These are phyloP conservation scores for Helotiales sp. DNA, from an alignment of 2,329 filamentous ascomycete species.

Conservation along the genomic window DNA sequence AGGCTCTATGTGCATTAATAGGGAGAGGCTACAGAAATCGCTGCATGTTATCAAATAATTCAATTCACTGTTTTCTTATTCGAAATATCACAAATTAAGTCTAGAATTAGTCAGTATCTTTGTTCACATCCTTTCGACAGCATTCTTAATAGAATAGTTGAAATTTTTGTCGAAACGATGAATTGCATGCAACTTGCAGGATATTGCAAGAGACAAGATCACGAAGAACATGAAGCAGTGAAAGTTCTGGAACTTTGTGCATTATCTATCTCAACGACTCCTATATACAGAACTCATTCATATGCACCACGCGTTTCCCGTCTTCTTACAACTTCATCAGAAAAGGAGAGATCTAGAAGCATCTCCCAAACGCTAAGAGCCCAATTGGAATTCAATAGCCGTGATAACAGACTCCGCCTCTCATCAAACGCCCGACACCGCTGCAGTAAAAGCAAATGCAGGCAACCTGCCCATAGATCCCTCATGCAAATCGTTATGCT, in stretches of 20 bases:
- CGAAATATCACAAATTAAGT: no score
- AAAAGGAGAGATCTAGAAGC: slow-evolving; percentile 19
- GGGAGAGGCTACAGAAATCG: no score
- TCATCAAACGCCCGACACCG: slow-evolving; percentile 30
- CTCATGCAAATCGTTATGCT: slow-evolving; percentile 51
- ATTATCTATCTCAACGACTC: slow-evolving; percentile 20
- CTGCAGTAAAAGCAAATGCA: slow-evolving; percentile 29
- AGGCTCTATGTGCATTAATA: no score
- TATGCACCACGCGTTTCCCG: background rate
- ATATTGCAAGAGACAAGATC: no score
- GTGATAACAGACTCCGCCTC: slow-evolving; percentile 3
- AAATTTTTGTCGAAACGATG: no score
- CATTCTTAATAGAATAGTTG: no score
- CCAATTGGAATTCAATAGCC: background rate
- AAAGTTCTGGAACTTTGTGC: slow-evolving; percentile 17
- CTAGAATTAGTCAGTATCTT: no score
- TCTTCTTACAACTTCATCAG: slow-evolving; percentile 6
- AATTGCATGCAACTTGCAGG: no score
- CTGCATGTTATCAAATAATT: no score
- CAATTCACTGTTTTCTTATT: no score
- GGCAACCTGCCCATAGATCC: slow-evolving; percentile 43
- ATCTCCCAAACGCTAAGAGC: slow-evolving; percentile 9
- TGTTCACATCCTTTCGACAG: no score
- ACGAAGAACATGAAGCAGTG: background rate
- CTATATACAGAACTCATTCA: slow-evolving; percentile 29